Base-by-base conservation (phyloP, 2,329 filamentous ascomycete genomes). In the Phialocephala sp. region DNA sequence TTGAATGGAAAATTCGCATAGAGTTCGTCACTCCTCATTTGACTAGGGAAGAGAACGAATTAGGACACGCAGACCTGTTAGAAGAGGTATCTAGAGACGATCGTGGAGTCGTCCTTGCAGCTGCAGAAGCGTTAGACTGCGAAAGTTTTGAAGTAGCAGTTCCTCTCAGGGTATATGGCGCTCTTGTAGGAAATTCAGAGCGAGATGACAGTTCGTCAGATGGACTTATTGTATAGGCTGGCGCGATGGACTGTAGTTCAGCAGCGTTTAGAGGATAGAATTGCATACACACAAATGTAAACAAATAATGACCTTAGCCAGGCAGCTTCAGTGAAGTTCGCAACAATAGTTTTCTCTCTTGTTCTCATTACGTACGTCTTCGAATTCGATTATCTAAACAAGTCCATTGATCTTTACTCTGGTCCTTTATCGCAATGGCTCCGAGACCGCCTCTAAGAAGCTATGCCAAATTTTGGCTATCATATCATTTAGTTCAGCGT, bases 71-170 rank as follows among this genome's bases (percentile, higher is more conserved):
- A 24, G 79, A 79, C 14, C 78, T 97, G n/a, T 79, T 97, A 47
- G 94, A 97, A 76, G 87, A 92, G 72, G 86, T 95, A 12, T 89
- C 89, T 8, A 85, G 87, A 59, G 93, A 97, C 75, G 92, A 96
- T 70, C 84, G 92, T 50, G 92, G 92, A 1, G 86, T 89, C 0
- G 85, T 95, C 15, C 82, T 94, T 60, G 91, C 93, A 18, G 91
- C 92, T 0, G 87, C 90, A 59, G 92, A 97, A 80, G 88, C 88
- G 68, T 74, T 97, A 60, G 85, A 89, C 9, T 94, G 92, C 72
- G 93, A 97, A 80, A 96, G 91, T 73, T 97, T 97, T 78, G 93
- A 97, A 78, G 91, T 97, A 55, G 87, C 89, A 39, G 92, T 97
- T 55, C 93, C 93, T 32, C 80, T 97, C 69, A 87, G 88, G 59